Evolutionary conservation across 306 rosid genomes (phyloP).

Genomic region (Ammopiptanthus mongolicus): DNA sequence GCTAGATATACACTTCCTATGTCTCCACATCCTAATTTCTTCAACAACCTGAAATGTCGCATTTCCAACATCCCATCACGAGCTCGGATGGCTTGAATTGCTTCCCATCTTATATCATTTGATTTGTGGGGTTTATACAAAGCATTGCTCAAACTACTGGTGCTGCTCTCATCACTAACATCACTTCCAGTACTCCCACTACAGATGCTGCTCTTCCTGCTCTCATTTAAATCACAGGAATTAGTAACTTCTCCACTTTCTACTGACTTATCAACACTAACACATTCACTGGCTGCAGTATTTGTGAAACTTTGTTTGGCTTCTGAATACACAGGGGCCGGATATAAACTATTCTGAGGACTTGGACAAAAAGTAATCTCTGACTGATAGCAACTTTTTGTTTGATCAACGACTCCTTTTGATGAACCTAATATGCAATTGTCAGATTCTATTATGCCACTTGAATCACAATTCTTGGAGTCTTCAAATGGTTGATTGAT

Average conservation of each 20-base stretch:
- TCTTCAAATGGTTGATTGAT: conserved; percentile 20
- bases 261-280: conserved; percentile 64
- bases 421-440: conserved; percentile 29
- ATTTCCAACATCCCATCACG: conserved; percentile 64
- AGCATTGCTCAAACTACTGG: conserved; percentile 66
- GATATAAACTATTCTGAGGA: conserved; percentile 66
- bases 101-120: conserved; percentile 92
- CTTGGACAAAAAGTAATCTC: conserved; percentile 50
- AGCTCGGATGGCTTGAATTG: conserved; percentile 69
- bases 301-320: conserved; percentile 81
- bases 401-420: conserved; percentile 32
- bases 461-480: conserved; percentile 38
- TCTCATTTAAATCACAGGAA: conserved; percentile 58
- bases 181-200: conserved; percentile 93
- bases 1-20: conserved; percentile 85
- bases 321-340: conserved; percentile 64
- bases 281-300: conserved; percentile 67
- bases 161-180: conserved; percentile 83
- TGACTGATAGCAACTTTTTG: conserved; percentile 32
- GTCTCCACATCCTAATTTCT: conserved; percentile 88
- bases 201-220: conserved; percentile 78
- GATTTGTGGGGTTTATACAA: conserved; percentile 84
- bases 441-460: conserved; percentile 43
- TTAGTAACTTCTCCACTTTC: conserved; percentile 55
- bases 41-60: conserved; percentile 73